phyloP scores from a whole-genome alignment of 805 yeast genomes.

The Priceomyces medius region DNA sequence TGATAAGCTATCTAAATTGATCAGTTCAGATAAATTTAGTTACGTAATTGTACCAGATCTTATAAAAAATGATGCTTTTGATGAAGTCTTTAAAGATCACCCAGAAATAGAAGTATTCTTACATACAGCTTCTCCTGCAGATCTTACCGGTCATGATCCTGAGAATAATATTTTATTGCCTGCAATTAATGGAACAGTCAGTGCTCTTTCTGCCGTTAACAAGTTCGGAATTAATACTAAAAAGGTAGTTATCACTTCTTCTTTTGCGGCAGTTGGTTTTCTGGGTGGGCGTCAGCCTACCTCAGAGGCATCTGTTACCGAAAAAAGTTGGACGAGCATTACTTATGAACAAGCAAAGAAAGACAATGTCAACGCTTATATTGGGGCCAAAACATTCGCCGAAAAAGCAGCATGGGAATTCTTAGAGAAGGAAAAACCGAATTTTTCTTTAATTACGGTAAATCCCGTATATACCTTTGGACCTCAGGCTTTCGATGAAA shows the following conservation, averaged over 20 bases:
- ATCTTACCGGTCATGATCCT: conserved; percentile 34
- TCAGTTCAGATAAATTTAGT: conserved; percentile 17
- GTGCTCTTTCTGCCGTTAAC: conserved; percentile 47
- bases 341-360: conserved; percentile 29
- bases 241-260: conserved; percentile 53
- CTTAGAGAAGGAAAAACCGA: conserved; percentile 42
- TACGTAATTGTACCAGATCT: conserved; percentile 47
- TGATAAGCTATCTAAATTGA: conserved; percentile 28
- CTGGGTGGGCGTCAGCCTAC: not conserved
- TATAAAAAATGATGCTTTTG: conserved; percentile 41
- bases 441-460: conserved; percentile 40
- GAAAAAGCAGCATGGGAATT: conserved; percentile 62
- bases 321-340: conserved; percentile 40
- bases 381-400: conserved; percentile 52
- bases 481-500: conserved; percentile 47
- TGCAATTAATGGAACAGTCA: conserved; percentile 50
- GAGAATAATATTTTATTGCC: conserved; percentile 51
- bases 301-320: conserved; percentile 16
- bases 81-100: conserved; percentile 38
- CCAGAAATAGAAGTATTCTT: conserved; percentile 51
- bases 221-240: conserved; percentile 42
- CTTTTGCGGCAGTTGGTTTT: conserved; percentile 43
- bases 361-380: conserved; percentile 28
- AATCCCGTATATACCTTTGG: conserved; percentile 50
- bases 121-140: conserved; percentile 60